These are phyloP conservation scores for Comarum palustre DNA, from an alignment of 306 rosid species.

Conservation along the genomic window DNA sequence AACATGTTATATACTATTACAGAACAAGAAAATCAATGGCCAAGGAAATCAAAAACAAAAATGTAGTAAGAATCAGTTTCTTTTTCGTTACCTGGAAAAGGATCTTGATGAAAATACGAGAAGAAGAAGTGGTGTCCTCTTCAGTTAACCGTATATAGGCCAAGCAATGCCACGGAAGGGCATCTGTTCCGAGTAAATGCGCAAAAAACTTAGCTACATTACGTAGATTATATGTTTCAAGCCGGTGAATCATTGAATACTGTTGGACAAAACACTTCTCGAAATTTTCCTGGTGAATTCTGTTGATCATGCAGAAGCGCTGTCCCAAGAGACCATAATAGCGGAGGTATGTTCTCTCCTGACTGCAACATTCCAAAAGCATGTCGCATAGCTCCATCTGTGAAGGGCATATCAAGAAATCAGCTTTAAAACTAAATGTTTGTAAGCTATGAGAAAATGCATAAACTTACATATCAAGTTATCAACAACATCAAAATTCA, in stretches of 20 bases:
- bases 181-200: conserved; percentile 85
- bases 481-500: neutral
- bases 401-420: conserved; percentile 26
- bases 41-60: conserved; percentile 6
- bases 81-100: conserved; percentile 65
- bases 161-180: conserved; percentile 84
- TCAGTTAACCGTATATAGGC: conserved; percentile 79
- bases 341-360: conserved; percentile 79
- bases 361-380: conserved; percentile 92
- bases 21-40: neutral
- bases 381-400: conserved; percentile 78
- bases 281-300: conserved; percentile 80
- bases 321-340: conserved; percentile 91
- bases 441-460: neutral
- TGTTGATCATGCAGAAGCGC: conserved; percentile 85
- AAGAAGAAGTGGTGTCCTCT: conserved; percentile 88
- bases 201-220: conserved; percentile 85
- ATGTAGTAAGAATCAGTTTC: neutral
- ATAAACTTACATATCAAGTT: neutral
- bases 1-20: conserved; percentile 4
- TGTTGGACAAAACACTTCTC: conserved; percentile 92
- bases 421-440: neutral
- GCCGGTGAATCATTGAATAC: conserved; percentile 83
- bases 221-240: conserved; percentile 75
- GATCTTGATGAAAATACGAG: conserved; percentile 81